phyloP scores from a whole-genome alignment of 2,329 filamentous ascomycete genomes.

The Trichoderma sp. region DNA sequence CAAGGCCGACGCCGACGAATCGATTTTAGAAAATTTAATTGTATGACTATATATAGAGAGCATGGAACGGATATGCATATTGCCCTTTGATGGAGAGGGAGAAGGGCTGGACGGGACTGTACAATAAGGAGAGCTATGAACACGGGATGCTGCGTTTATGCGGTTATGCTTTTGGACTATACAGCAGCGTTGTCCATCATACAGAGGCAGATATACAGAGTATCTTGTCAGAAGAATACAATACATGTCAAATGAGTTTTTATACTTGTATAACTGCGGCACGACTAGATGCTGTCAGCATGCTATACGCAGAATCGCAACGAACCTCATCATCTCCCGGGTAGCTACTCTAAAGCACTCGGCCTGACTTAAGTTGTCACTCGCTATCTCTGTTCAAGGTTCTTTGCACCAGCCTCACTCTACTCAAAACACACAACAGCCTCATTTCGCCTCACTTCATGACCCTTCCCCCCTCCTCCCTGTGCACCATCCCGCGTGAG shows the following conservation, averaged over 20 bases:
- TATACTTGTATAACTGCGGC: too few relatives aligned
- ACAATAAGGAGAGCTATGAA: neutral
- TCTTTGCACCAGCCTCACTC: neutral
- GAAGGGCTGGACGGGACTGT: neutral
- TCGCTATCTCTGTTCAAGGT: neutral
- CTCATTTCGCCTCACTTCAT: neutral
- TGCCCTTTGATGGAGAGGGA: neutral
- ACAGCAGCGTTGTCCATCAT: neutral
- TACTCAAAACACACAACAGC: neutral
- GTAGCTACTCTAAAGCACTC: neutral
- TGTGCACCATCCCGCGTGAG: neutral
- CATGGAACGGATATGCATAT: conserved; percentile 13
- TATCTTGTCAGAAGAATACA: neutral
- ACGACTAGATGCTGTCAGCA: neutral
- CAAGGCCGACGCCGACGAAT: neutral
- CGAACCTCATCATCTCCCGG: neutral
- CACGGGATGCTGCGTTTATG: neutral
- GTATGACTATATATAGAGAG: conserved; percentile 16
- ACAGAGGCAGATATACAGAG: neutral
- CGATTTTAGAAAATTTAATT: neutral
- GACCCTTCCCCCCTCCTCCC: neutral
- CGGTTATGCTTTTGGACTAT: neutral
- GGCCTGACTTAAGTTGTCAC: neutral
- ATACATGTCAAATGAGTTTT: neutral
- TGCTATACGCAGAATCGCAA: neutral